phyloP scores from a whole-genome alignment of 1,139 yeast genomes.

The Nakaseomyces delphensis region DNA sequence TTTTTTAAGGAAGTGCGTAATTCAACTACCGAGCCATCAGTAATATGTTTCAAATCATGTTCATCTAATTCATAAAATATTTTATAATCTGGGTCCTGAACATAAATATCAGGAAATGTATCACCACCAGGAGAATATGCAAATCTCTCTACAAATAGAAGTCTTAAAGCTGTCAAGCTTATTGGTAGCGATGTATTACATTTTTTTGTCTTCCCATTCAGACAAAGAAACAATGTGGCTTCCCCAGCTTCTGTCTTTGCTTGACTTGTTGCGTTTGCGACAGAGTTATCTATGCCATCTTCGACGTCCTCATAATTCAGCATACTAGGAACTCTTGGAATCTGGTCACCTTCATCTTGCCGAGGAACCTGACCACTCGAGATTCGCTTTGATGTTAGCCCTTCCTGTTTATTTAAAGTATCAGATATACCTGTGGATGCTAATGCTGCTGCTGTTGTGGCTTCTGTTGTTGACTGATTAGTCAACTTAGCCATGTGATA shows the following conservation, averaged over 20 bases:
- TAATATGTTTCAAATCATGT: conserved; percentile 47
- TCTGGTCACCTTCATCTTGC: neutral
- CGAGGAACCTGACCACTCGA: neutral
- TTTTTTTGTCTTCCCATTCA: conserved; percentile 57
- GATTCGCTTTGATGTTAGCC: neutral
- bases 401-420: neutral
- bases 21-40: conserved; percentile 49
- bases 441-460: conserved; percentile 30
- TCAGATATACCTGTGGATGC: conserved; percentile 10
- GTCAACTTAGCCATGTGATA: conserved; percentile 81
- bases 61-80: conserved; percentile 80
- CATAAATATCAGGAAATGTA: conserved; percentile 71
- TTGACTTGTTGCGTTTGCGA: neutral
- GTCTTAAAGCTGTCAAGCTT: conserved; percentile 55
- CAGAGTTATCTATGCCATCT: neutral
- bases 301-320: neutral
- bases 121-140: conserved; percentile 70
- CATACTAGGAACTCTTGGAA: neutral
- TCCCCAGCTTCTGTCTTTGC: conserved; percentile 9
- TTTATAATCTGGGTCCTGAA: conserved; percentile 52
- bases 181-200: conserved; percentile 41
- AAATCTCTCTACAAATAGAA: conserved; percentile 77
- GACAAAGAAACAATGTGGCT: conserved; percentile 38
- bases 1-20: conserved; percentile 10
- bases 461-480: conserved; percentile 36